Percentiles rank a stretch among this genome's conserved stretches.
Evolutionary conservation across 73 alveolate species (phyloP).

Genomic region (Paramecium octaurelia): DNA sequence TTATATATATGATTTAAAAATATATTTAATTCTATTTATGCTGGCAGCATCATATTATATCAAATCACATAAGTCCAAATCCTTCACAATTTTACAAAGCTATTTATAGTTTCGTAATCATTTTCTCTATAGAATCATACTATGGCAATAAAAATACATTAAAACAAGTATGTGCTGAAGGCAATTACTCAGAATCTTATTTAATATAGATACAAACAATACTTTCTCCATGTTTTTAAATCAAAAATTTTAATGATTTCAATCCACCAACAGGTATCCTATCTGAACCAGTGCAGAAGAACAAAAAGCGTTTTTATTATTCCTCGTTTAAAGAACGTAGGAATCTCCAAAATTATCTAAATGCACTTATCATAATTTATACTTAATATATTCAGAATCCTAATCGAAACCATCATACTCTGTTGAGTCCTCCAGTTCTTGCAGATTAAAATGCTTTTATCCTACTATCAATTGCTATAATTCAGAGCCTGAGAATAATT

Average conservation of each 20-base stretch:
- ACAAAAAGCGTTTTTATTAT: conserved; percentile 69
- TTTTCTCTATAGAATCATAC: conserved; percentile 81
- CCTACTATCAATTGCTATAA: conserved; percentile 55
- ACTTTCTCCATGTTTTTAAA: conserved; percentile 72
- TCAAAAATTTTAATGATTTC: conserved; percentile 59
- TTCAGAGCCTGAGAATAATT: conserved; percentile 49
- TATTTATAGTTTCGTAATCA: conserved; percentile 69
- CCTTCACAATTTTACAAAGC: conserved; percentile 97
- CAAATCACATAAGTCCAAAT: conserved; percentile 43
- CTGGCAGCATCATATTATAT: background rate
- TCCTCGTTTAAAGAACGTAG: conserved; percentile 67
- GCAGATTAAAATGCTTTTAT: conserved; percentile 52
- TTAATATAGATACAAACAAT: background rate
- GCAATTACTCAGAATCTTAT: conserved; percentile 78
- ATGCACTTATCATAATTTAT: background rate
- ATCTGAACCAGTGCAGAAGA: conserved; percentile 81
- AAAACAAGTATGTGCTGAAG: conserved; percentile 98
- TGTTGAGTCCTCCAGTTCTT: conserved; percentile 56
- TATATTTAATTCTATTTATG: background rate
- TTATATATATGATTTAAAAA: background rate
- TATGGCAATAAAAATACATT: conserved; percentile 94
- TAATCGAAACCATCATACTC: conserved; percentile 69
- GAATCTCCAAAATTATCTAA: conserved; percentile 79
- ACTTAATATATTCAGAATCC: conserved; percentile 35
- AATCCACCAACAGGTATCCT: conserved; percentile 83